A percentile compares a stretch with the other conserved stretches of the same genome.
These are phyloP conservation scores for Didymella lethalis DNA, from an alignment of 2,329 filamentous ascomycete species.

Conservation along the genomic window DNA sequence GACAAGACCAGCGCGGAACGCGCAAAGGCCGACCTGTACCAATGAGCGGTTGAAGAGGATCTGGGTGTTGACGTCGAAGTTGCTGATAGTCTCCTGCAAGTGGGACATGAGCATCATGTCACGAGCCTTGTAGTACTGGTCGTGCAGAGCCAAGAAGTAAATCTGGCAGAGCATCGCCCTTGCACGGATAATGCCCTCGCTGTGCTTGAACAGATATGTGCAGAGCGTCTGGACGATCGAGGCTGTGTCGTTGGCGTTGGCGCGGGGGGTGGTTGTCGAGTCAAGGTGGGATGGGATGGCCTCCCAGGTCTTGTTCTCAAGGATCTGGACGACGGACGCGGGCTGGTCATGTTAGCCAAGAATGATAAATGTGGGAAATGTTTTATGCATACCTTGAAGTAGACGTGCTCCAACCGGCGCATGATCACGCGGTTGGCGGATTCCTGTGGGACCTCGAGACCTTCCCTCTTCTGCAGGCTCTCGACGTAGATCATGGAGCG, in stretches of 20 bases:
- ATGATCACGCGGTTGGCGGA: slow-evolving; percentile 92
- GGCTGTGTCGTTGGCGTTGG: slow-evolving; percentile 71
- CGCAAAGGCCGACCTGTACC: slow-evolving; percentile 96
- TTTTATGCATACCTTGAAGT: slow-evolving; percentile 79
- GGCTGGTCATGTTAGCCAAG: slow-evolving; percentile 63
- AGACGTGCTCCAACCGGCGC: slow-evolving; percentile 93
- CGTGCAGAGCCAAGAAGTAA: slow-evolving; percentile 96
- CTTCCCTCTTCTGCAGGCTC: slow-evolving; percentile 72
- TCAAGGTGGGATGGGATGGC: slow-evolving; percentile 72
- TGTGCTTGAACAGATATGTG: slow-evolving; percentile 93
- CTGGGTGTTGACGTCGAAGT: slow-evolving; percentile 96
- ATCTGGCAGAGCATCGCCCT: slow-evolving; percentile 98
- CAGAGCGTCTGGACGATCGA: slow-evolving; percentile 85
- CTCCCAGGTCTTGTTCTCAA: slow-evolving; percentile 96
- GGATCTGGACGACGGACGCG: slow-evolving; percentile 86
- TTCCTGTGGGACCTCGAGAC: slow-evolving; percentile 80
- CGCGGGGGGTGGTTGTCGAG: slow-evolving; percentile 81
- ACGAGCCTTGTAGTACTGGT: slow-evolving; percentile 96
- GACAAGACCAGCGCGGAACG: slow-evolving; percentile 94
- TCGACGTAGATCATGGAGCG: slow-evolving; percentile 90
- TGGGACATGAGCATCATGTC: slow-evolving; percentile 99
- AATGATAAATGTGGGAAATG: not conserved
- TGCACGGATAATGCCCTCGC: slow-evolving; percentile 93
- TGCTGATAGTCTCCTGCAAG: slow-evolving; percentile 94
- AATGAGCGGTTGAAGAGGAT: slow-evolving; percentile 98